These are phyloP conservation scores for Amphibolis antarctica DNA, from an alignment of 106 monocot genomes.

Conservation along the genomic window DNA sequence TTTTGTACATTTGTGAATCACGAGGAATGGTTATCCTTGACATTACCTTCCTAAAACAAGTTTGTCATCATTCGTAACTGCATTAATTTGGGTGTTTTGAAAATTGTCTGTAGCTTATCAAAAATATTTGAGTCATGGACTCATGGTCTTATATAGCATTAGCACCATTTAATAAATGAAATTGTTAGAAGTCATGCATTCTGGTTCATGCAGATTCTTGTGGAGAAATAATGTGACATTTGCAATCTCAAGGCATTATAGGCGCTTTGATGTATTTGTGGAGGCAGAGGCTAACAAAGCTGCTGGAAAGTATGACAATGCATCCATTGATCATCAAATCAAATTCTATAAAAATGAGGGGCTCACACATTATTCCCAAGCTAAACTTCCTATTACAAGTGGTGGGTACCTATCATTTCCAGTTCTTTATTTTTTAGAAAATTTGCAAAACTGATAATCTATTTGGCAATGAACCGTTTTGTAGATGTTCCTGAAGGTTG, in stretches of 20 bases:
- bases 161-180: too few species aligned
- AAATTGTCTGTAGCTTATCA: too few species aligned
- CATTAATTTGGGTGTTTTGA: too few species aligned
- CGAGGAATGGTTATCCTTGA: too few species aligned
- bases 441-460: neutral
- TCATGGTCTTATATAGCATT: too few species aligned
- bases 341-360: conserved; percentile 37
- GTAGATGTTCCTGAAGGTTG: conserved; percentile 45
- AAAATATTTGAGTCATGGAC: too few species aligned
- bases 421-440: conserved; percentile 4
- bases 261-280: conserved; percentile 37
- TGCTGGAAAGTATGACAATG: conserved; percentile 38
- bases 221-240: conserved; percentile 38
- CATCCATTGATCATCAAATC: conserved; percentile 34
- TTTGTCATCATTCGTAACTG: too few species aligned
- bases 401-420: conserved; percentile 5
- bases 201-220: conserved; percentile 22
- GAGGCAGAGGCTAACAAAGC: conserved; percentile 45
- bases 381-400: conserved; percentile 37
- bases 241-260: conserved; percentile 41
- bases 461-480: neutral
- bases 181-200: too few species aligned
- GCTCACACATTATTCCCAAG: conserved; percentile 26
- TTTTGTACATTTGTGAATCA: too few species aligned
- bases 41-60: too few species aligned